Conservation (phyloP, 306 rosid species). For the cucumber (Cucumis sativus) region DNA sequence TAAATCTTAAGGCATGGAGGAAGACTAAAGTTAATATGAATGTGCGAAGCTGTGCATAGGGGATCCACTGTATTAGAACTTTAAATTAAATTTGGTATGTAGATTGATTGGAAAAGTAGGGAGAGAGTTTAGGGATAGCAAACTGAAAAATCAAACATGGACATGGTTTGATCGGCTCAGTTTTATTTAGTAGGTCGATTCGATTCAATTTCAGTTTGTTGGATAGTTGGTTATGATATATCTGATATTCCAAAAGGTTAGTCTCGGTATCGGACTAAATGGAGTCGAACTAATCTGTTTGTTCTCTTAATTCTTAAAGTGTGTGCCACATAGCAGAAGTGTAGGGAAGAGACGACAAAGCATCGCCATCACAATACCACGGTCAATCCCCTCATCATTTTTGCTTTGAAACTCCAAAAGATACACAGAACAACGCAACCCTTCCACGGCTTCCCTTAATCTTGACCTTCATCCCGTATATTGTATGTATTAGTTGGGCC, state of each 20-base stretch:
- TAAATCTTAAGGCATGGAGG: neutral
- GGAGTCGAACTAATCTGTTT: neutral
- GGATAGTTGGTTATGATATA: neutral
- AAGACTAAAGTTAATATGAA: neutral
- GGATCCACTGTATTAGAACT: conserved; percentile 8
- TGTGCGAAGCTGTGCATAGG: neutral
- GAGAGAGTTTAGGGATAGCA: neutral
- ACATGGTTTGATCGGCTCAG: neutral
- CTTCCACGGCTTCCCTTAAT: neutral
- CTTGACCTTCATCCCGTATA: neutral
- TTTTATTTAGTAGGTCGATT: neutral
- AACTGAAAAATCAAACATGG: neutral
- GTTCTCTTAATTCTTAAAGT: neutral
- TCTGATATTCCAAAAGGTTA: neutral
- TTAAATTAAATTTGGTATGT: conserved; percentile 10
- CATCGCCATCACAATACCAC: conserved; percentile 32
- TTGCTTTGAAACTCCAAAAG: conserved; percentile 30
- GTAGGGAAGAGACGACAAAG: conserved; percentile 37
- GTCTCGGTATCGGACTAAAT: neutral
- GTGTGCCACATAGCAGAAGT: conserved; percentile 26
- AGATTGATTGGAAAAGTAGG: conserved; percentile 6
- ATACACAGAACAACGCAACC: neutral
- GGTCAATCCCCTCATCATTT: conserved; percentile 52
- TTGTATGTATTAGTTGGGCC: neutral
- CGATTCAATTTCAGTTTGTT: neutral